Base-by-base conservation (phyloP, 2,329 filamentous ascomycete genomes). In the Helminthosporium solani region DNA sequence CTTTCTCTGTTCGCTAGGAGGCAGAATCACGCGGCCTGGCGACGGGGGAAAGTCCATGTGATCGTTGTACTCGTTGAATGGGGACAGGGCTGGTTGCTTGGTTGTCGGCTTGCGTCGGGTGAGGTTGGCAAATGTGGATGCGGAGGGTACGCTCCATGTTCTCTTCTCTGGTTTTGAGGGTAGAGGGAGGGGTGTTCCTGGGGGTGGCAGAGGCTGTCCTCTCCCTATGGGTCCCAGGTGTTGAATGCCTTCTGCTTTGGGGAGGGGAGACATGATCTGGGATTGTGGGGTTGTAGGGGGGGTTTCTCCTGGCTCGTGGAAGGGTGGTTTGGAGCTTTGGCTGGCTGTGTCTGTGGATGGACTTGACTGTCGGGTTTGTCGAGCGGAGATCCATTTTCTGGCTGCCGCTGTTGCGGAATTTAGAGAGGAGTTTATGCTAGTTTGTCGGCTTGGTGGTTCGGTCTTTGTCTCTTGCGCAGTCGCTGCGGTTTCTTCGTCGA, bases 131-230 rank as follows among this genome's bases (percentile, higher is more conserved):
- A 68, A 55, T 5, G 63, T 59, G 1, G 63, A 58, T 8, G 66
- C 61, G 28, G 75, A 21, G 75, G 75, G 47, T 76, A 79, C 14
- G 79, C 74, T 38, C 78, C 79, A 64, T 7, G 53, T 63, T 30
- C 59, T 78, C 60, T 80, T 82, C 6, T 81, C 78, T 46, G 75
- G 79, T 43, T 77, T 80, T 28, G 84, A 84, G 33, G 85, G 86
- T 33, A 77, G 81, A 2, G 90, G 90, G 1, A 95, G 76, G 3
- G 90, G 90, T 35, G 80, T 84, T 2, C 90, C 90, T 2, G 87
- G 88, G 7, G 90, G 89, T 37, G 89, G 90, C 15, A 95, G 74
- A 1, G 90, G 90, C 57, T 87, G 85, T 0, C 90, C 90, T 31
- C 90, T 81, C 1, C 90, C 90, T 75, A 95, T 90, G 2, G 90